Base-by-base conservation (phyloP, 2,329 filamentous ascomycete genomes). In the Ceratocystis huliohia region DNA sequence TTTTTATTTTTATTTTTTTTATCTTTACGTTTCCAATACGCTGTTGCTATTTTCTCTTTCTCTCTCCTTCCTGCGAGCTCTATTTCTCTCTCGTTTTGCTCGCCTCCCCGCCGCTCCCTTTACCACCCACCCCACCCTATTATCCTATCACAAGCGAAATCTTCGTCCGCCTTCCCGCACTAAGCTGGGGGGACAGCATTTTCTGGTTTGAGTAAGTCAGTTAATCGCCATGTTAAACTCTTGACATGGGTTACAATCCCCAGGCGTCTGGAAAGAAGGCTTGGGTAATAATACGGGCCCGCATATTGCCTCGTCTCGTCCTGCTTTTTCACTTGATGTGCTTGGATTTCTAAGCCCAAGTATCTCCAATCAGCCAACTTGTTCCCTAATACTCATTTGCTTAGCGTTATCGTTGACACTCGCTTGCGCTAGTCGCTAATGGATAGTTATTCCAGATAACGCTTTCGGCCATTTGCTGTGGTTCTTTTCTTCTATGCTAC, bases 381-480 rank as follows among this genome's bases (percentile, higher is more conserved):
- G 25, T 5, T 57, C 30, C 53, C 25, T 7, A 17, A 25, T n/a
- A 57, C 53, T 17, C n/a, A 7, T 10, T 30, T 17, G 30, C 28
- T 57, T 57, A 57, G 53, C 53, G 22, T 30, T 30, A 57, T 28
- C 22, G 28, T 57, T 30, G 53, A 13, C 53, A 20, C n/a, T 62
- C 8, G 61, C 17, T 46, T 22, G 45, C 45, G 25, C 61, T 28
- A 33, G 22, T 46, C 20, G n/a, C 61, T 63, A 63, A 46, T 25
- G 37, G 61, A 6, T n/a, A 41, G 37, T 41, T 41, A 28, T 25
- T 30, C 61, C 30, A 63, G 61, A 63, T 63, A 48, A 28, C 61
- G 61, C 25, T 63, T 63, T 63, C 53, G 30, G 53, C 28, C 53
- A 5, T n/a, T 57, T 57, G 20, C 15, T 30, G 22, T 57, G 3